Percentiles rank a stretch among this genome's conserved stretches.
Conservation (phyloP, 164 flowering plant species). For the Chimonanthus salicifolius region DNA sequence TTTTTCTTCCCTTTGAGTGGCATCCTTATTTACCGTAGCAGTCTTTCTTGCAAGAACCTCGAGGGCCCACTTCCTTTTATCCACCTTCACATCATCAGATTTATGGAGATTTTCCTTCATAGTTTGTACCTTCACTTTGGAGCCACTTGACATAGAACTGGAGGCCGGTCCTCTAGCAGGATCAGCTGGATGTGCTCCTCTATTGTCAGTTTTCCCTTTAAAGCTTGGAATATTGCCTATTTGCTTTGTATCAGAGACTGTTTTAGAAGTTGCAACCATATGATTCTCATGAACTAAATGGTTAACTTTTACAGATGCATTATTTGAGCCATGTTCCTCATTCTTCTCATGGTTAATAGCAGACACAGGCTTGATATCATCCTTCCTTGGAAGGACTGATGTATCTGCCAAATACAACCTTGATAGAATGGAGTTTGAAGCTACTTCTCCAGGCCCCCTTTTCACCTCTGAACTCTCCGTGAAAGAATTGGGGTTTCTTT, state of each 20-base stretch:
- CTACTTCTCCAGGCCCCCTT: constrained; percentile 26
- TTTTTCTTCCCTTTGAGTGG: constrained; percentile 38
- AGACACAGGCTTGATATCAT: constrained; percentile 71
- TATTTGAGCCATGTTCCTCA: background rate
- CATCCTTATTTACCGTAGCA: constrained; percentile 27
- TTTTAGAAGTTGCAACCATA: constrained; percentile 2
- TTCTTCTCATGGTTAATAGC: constrained; percentile 14
- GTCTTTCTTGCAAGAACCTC: constrained; percentile 89
- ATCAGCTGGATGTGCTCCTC: constrained; percentile 20
- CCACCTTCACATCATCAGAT: constrained; percentile 43
- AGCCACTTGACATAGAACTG: constrained; percentile 22
- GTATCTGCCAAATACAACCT: constrained; percentile 90
- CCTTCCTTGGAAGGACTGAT: constrained; percentile 81
- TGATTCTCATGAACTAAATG: constrained; percentile 9
- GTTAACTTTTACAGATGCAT: constrained; percentile 11
- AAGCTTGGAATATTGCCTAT: constrained; percentile 16
- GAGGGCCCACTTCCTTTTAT: constrained; percentile 91
- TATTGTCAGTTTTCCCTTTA: constrained; percentile 21
- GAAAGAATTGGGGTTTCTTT: constrained; percentile 16
- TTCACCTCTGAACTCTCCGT: constrained; percentile 30
- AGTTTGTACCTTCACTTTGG: constrained; percentile 19
- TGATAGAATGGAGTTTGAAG: constrained; percentile 60
- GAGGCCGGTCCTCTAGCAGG: constrained; percentile 14
- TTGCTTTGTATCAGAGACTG: constrained; percentile 17
- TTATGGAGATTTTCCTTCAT: constrained; percentile 32